These are phyloP conservation scores for Lagenaria siceraria DNA, from an alignment of 306 rosid species.

Conservation along the genomic window DNA sequence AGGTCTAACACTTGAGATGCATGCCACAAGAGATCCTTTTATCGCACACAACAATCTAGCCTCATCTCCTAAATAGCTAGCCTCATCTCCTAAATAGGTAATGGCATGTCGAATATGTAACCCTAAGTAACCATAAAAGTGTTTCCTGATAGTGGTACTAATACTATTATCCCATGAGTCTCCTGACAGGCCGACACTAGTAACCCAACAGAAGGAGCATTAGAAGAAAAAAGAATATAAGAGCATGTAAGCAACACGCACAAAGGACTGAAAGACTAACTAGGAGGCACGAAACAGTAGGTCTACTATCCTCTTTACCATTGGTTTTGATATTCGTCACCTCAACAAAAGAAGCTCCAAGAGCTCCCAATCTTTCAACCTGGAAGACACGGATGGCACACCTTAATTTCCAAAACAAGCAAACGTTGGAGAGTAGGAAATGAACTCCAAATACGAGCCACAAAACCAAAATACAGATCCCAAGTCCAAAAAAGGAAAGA, in stretches of 20 bases:
- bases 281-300: not conserved
- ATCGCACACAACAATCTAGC: not conserved
- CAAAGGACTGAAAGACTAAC: not conserved
- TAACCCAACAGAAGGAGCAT: not conserved
- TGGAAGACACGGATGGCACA: not conserved
- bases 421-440: not conserved
- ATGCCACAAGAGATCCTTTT: not conserved
- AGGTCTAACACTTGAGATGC: not conserved
- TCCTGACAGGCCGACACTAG: not conserved
- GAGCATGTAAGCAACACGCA: not conserved
- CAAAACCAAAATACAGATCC: not conserved
- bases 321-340: not conserved
- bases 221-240: not conserved
- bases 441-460: not conserved
- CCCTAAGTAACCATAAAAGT: not conserved
- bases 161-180: not conserved
- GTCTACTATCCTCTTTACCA: not conserved
- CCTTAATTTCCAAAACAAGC: not conserved
- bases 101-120: not conserved
- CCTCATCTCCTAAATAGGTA: not conserved
- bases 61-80: not conserved
- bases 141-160: not conserved
- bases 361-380: not conserved
- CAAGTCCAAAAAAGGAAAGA: not conserved
- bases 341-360: not conserved